Base-by-base conservation (phyloP, 441 rosid genomes). In the Jatropha multifida region DNA sequence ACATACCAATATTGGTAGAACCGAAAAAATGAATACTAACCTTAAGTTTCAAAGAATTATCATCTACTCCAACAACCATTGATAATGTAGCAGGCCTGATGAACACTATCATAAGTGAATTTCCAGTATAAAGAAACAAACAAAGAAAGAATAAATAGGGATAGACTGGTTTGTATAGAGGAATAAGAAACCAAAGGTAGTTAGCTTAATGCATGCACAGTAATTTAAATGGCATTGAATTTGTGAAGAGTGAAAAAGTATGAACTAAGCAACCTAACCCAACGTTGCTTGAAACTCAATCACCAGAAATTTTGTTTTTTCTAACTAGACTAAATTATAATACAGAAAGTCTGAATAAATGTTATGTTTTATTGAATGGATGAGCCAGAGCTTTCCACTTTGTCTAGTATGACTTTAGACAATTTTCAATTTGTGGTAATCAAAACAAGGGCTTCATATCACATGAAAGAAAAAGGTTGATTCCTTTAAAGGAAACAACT, bases 71-170 rank as follows among this genome's bases (percentile, higher is more conserved):
- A 66, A 71, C 74, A 71, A 77, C 26, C 72, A 58, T 71, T 51
- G 77, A 81, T 46, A 82, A 60, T n/a, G 81, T 84, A 59, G 82
- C 56, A 41, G 88, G 73, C 92, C 99, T 94, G 86, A 51, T 63
- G 49, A n/a, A n/a, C 55, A 80, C 69, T 61, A 69, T 55, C 74
- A 74, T 77, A 54, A 58, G 62, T 69, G 44, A 73, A 72, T 61
- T 72, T 13, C 38, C 56, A 7, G 10, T n/a, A 37, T 23, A 58
- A 59, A 59, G 63, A 73, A 72, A 74, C 55, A 41, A 65, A 60
- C 73, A n/a, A n/a, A n/a, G n/a, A n/a, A n/a, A 49, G 12, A 49
- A 32, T 4, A 23, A 52, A 65, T 49, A 60, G 4, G 17, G 27
- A n/a, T 18, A 38, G 5, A 1, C 38, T 49, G 20, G 14, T n/a